Evolutionary conservation across 768 basidiomycete genomes (phyloP).

Genomic region (Lactarius hatsudake): DNA sequence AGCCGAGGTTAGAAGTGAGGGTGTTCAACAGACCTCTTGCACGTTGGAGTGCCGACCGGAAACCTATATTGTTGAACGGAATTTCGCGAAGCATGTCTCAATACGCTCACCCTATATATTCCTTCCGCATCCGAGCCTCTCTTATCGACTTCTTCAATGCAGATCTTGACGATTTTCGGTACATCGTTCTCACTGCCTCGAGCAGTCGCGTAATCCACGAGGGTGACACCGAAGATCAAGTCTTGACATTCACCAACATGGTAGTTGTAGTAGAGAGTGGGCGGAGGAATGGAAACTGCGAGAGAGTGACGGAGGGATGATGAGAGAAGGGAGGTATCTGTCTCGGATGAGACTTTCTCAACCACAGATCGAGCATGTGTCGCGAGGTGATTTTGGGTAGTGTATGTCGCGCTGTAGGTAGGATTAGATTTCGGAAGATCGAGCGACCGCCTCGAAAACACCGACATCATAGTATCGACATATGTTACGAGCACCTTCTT

Average conservation of each 20-base stretch:
- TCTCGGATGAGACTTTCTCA: constrained; percentile 64
- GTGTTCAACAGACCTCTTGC: constrained; percentile 57
- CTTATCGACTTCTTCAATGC: constrained; percentile 78
- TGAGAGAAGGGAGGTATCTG: constrained; percentile 60
- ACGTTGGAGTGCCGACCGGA: constrained; percentile 84
- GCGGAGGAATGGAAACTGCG: constrained; percentile 63
- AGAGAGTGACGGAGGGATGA: constrained; percentile 59
- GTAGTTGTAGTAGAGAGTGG: constrained; percentile 72
- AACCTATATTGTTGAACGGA: constrained; percentile 45
- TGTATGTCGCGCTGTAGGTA: constrained; percentile 65
- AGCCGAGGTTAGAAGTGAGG: neutral
- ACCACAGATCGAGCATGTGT: constrained; percentile 60
- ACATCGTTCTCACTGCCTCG: constrained; percentile 69
- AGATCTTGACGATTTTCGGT: constrained; percentile 78
- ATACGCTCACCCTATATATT: constrained; percentile 63
- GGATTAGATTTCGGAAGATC: constrained; percentile 3
- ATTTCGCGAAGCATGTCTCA: neutral
- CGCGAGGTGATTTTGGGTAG: constrained; percentile 73
- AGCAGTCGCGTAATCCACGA: constrained; percentile 86
- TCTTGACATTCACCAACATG: constrained; percentile 84
- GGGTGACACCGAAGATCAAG: constrained; percentile 83
- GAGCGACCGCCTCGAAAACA: constrained; percentile 8
- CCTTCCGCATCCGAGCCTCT: constrained; percentile 78
- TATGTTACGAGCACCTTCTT: constrained; percentile 69
- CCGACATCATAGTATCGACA: constrained; percentile 76